Evolutionary conservation across 306 rosid genomes (phyloP).

Genomic region (Cajanus cajan): DNA sequence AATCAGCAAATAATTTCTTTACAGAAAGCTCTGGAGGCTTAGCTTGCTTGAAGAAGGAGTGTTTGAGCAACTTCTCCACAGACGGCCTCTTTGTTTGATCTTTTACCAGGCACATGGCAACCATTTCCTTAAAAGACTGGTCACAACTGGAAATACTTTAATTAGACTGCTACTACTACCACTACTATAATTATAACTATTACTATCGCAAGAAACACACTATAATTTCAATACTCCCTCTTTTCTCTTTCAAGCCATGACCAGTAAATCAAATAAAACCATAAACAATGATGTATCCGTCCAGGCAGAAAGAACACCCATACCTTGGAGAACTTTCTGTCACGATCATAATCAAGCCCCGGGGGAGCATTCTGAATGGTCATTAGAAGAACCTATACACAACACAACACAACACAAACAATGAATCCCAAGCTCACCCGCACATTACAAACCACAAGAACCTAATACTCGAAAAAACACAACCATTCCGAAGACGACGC

Average conservation of each 20-base stretch:
- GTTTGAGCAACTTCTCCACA: slow-evolving; percentile 87
- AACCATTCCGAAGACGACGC: neutral
- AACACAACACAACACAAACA: slow-evolving; percentile 21
- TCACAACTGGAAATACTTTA: slow-evolving; percentile 95
- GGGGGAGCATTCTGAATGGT: slow-evolving; percentile 99
- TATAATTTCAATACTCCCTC: no score
- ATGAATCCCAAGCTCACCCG: neutral
- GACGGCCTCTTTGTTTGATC: slow-evolving; percentile 98
- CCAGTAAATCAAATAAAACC: slow-evolving; percentile 6
- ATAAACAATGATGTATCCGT: neutral
- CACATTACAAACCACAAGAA: neutral
- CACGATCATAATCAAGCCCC: slow-evolving; percentile 98
- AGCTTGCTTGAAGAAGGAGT: slow-evolving; percentile 81
- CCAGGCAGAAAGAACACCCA: slow-evolving; percentile 66
- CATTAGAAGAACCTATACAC: slow-evolving; percentile 83
- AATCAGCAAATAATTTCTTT: slow-evolving; percentile 83
- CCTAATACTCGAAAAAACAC: neutral
- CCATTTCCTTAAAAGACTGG: slow-evolving; percentile 99
- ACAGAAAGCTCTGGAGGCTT: slow-evolving; percentile 92
- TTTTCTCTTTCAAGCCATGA: neutral
- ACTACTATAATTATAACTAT: neutral
- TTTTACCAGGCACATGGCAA: slow-evolving; percentile 99
- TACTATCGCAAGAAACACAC: slow-evolving; percentile 13
- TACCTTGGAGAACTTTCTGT: slow-evolving; percentile 98
- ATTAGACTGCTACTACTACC: slow-evolving; percentile 64